Evolutionary conservation across 441 rosid genomes (phyloP).

Genomic region (Gossypium schwendimanii): DNA sequence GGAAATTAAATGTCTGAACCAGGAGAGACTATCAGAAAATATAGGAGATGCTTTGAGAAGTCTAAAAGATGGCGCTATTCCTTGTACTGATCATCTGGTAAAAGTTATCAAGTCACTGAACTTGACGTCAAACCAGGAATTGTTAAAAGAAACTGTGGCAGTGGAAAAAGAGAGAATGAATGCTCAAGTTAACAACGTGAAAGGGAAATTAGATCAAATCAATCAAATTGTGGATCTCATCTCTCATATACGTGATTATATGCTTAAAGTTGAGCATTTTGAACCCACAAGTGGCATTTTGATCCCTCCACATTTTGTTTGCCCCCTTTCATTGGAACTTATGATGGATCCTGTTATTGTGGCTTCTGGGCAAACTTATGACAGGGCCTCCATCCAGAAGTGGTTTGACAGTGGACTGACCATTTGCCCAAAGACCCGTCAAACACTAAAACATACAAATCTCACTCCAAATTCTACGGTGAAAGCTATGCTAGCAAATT

Average conservation of each 20-base stretch:
- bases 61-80: slow-evolving; percentile 38
- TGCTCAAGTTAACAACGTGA: slow-evolving; percentile 28
- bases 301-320: slow-evolving; percentile 70
- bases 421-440: slow-evolving; percentile 76
- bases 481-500: slow-evolving; percentile 78
- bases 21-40: slow-evolving; percentile 37
- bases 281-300: slow-evolving; percentile 52
- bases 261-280: slow-evolving; percentile 52
- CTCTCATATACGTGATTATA: slow-evolving; percentile 52
- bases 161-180: slow-evolving; percentile 68
- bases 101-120: slow-evolving; percentile 50
- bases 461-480: slow-evolving; percentile 87
- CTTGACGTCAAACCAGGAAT: slow-evolving; percentile 57
- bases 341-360: slow-evolving; percentile 90
- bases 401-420: slow-evolving; percentile 77
- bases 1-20: slow-evolving; percentile 51
- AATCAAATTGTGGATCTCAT: slow-evolving; percentile 48
- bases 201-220: slow-evolving; percentile 33
- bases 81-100: slow-evolving; percentile 37
- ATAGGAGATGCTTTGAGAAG: slow-evolving; percentile 46
- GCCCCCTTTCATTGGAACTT: slow-evolving; percentile 81
- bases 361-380: slow-evolving; percentile 94
- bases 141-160: slow-evolving; percentile 71
- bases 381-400: slow-evolving; percentile 74
- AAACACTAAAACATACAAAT: slow-evolving; percentile 53